These are phyloP conservation scores for Suillus bovinus DNA, from an alignment of 768 basidiomycete genomes.

Conservation along the genomic window DNA sequence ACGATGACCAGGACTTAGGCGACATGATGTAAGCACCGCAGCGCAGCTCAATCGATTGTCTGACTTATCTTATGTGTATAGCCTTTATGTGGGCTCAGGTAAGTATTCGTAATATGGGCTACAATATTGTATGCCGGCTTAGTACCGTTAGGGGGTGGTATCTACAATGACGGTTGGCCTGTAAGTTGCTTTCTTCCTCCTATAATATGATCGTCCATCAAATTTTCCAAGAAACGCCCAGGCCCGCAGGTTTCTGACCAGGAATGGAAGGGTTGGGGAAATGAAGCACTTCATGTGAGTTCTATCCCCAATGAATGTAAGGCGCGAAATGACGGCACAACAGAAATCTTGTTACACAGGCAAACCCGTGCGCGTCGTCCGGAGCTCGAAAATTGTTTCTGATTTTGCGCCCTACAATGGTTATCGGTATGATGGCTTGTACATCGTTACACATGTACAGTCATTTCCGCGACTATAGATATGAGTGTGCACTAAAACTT, in stretches of 20 bases:
- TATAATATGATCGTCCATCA: not conserved
- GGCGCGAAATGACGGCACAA: not conserved
- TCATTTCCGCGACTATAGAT: not conserved
- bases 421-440: slow-evolving; percentile 33
- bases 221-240: slow-evolving; percentile 12
- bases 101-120: not conserved
- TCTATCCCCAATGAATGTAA: not conserved
- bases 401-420: slow-evolving; percentile 25
- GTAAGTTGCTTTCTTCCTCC: slow-evolving; percentile 8
- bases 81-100: slow-evolving; percentile 28
- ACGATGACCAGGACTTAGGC: slow-evolving; percentile 26
- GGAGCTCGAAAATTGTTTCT: slow-evolving; percentile 22
- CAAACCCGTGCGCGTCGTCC: slow-evolving; percentile 27
- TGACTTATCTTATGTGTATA: slow-evolving; percentile 17
- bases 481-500: not conserved
- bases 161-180: not conserved
- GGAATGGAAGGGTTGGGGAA: slow-evolving; percentile 16
- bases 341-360: slow-evolving; percentile 23
- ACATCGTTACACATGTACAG: slow-evolving; percentile 24
- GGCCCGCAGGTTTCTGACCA: slow-evolving; percentile 25
- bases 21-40: slow-evolving; percentile 23
- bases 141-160: slow-evolving; percentile 19
- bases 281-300: slow-evolving; percentile 23
- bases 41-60: not conserved
- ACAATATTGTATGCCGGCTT: not conserved